Evolutionary conservation across 1,139 yeast species (phyloP).

Genomic region (Pichia kudriavzevii): DNA sequence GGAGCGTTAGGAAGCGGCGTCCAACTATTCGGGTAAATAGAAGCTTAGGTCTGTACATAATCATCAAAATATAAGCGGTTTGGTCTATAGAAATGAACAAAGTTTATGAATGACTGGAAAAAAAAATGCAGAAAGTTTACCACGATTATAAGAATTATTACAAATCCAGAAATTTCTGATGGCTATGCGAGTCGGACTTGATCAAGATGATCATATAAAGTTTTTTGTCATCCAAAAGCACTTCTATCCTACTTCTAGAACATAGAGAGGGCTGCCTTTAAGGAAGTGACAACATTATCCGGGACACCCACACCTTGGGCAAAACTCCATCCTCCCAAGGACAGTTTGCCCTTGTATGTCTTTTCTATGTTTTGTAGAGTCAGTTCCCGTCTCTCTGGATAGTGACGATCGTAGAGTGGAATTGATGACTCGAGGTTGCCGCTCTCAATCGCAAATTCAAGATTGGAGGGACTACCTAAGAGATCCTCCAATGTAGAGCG

Average conservation of each 20-base stretch:
- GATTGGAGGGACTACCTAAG: no score
- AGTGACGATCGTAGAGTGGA: slow-evolving; percentile 2
- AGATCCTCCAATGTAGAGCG: not conserved
- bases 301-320: slow-evolving; percentile 87
- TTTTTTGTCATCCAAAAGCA: no score
- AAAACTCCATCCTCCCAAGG: slow-evolving; percentile 73
- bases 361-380: not conserved
- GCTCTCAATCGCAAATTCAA: slow-evolving; percentile 1
- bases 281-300: slow-evolving; percentile 65
- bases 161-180: no score
- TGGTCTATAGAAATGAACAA: no score
- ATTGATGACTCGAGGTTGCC: not conserved
- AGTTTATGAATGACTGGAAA: no score
- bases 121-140: no score
- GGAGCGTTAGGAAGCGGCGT: slow-evolving; percentile 28
- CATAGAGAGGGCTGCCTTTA: slow-evolving; percentile 41
- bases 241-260: not conserved
- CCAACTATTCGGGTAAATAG: no score
- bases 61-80: no score
- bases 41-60: no score
- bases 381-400: slow-evolving; percentile 1
- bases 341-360: slow-evolving; percentile 31
- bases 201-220: no score
- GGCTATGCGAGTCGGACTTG: no score
- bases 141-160: no score